phyloP scores from a whole-genome alignment of 2,329 filamentous ascomycete species.

The Ceratocystis smalleyi region DNA sequence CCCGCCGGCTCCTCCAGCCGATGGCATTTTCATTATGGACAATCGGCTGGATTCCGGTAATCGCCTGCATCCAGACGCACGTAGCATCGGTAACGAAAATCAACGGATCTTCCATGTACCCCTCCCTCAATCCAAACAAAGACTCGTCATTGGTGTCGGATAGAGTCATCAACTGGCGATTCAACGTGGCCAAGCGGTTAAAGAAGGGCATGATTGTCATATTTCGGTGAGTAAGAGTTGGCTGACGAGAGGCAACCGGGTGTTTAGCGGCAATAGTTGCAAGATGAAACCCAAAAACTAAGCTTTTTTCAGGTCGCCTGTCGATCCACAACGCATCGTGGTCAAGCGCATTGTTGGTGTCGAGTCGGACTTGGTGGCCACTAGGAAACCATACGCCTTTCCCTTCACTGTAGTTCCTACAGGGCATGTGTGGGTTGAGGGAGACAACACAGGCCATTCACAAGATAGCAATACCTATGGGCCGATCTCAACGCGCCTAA shows the following conservation, averaged over 20 bases:
- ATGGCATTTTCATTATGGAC: slow-evolving; percentile 13
- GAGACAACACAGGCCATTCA: slow-evolving; percentile 40
- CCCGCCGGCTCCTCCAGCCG: slow-evolving; percentile 7
- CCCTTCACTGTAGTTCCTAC: slow-evolving; percentile 47
- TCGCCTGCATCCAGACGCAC: slow-evolving; percentile 45
- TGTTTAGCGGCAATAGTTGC: too few relatives aligned
- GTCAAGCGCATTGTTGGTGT: slow-evolving; percentile 76
- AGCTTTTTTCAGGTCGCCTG: slow-evolving; percentile 44
- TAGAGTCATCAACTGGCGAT: slow-evolving; percentile 43
- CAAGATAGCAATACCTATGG: slow-evolving; percentile 85
- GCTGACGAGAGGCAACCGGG: not conserved
- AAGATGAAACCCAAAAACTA: not conserved
- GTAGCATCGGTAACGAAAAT: slow-evolving; percentile 44
- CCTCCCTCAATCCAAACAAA: slow-evolving; percentile 54
- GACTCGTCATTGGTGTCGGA: slow-evolving; percentile 40
- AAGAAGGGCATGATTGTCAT: slow-evolving; percentile 61
- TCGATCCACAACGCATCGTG: slow-evolving; percentile 49
- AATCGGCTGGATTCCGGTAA: slow-evolving; percentile 40
- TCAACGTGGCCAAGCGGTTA: slow-evolving; percentile 41
- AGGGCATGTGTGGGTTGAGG: slow-evolving; percentile 90
- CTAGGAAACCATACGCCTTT: slow-evolving; percentile 13
- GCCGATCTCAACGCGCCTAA: slow-evolving; percentile 58
- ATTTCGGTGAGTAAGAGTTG: slow-evolving; percentile 38
- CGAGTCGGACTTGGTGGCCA: slow-evolving; percentile 45
- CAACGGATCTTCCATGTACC: slow-evolving; percentile 57